Conservation (phyloP, 2,329 filamentous ascomycete genomes). For the Fusarium xylarioides region DNA sequence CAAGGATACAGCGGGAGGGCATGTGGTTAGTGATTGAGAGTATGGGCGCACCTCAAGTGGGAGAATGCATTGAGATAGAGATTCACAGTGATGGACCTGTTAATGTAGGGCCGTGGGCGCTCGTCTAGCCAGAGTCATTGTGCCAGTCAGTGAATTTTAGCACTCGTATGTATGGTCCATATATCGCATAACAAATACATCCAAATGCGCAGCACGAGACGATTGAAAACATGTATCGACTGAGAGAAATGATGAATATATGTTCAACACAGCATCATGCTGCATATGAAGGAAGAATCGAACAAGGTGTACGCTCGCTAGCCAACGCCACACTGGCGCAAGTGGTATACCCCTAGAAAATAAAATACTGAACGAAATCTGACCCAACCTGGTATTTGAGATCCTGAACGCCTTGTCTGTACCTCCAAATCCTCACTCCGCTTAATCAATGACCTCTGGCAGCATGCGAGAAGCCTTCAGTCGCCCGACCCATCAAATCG, state of each 20-base stretch:
- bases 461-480: background rate
- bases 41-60: constrained; percentile 64
- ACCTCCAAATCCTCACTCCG: constrained; percentile 5
- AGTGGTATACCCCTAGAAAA: constrained; percentile 11
- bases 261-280: background rate
- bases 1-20: constrained; percentile 62
- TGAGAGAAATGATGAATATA: background rate
- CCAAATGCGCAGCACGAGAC: background rate
- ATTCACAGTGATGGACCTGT: constrained; percentile 60
- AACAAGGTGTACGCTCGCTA: constrained; percentile 21
- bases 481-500: constrained; percentile 9
- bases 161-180: background rate
- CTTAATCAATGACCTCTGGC: background rate
- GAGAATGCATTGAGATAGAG: constrained; percentile 61
- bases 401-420: constrained; percentile 37
- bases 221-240: background rate
- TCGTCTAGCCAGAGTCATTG: constrained; percentile 15
- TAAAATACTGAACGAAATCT: constrained; percentile 18
- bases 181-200: background rate
- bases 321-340: constrained; percentile 22
- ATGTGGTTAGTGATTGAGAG: constrained; percentile 86
- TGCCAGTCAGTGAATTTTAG: background rate
- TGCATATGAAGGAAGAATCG: constrained; percentile 7
- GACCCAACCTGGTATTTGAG: constrained; percentile 40
- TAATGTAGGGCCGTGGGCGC: constrained; percentile 55